Evolutionary conservation across 148 eudicot genomes (phyloP), one percentile per base, ranked within the genome.

Genomic region (Silene latifolia): DNA sequence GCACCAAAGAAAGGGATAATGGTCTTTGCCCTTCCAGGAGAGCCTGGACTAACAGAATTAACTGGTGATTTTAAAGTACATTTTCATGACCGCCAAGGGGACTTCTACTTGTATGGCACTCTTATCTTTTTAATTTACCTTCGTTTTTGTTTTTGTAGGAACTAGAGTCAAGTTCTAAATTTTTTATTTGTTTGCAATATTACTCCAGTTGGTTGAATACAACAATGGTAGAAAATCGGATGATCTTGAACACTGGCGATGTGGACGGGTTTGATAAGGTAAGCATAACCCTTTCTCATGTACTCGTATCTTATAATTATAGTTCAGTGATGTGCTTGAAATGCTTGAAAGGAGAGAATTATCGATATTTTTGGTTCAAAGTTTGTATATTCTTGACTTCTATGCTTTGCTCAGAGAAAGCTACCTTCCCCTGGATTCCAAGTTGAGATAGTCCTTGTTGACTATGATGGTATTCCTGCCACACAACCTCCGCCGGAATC

Each of bases 191-290:
- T 65, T 23, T 77, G 35, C 21, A 72, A 67, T 58, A 15, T 54
- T 79, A 63, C 10, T 24, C 19, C 91, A 95, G 99, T 80, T 95
- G 99, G 97, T 77, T 95, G 69, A 95, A 95, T 85, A 95, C 99
- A 18, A 92, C 99, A 68, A 96, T 96, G 99, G 79, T 85, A 24
- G 99, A 92, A 76, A 92, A 96, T 79, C 85, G 99, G 62, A 90
- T 86, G 85, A 83, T 89, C 51, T 83, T 96, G 13, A 88, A 80
- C 80, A 90, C 95, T 18, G 63, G 80, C 79, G 99, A 92, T 71
- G 92, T 90, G 78, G 99, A 96, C 80, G 94, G 97, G 63, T 96
- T 92, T 74, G 98, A 96, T 82, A 96, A 96, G 97, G 99, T 92
- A 84, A 32, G 35, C 35, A 32, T 32, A 32, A 2, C 35, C 35